Percentiles rank a stretch among this genome's conserved stretches.
Conservation (phyloP, 352 stramenopile genomes). For the Globisporangium rhizosaccharum region DNA sequence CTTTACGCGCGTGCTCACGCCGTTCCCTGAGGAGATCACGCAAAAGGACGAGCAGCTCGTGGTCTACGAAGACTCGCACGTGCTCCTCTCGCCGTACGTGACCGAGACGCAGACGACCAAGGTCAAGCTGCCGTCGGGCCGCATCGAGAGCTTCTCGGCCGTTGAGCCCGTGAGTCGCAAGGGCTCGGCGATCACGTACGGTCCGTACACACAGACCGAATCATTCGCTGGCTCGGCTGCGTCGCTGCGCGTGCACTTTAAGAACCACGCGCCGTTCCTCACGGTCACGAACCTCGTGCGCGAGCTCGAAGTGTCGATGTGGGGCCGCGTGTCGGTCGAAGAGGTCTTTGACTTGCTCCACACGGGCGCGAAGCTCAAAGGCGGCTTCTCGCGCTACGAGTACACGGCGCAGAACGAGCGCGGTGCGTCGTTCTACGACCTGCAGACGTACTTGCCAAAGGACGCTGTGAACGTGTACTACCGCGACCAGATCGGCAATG, state of each 20-base stretch:
- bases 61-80: conserved; percentile 59
- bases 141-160: conserved; percentile 65
- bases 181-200: conserved; percentile 71
- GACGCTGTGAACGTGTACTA: conserved; percentile 88
- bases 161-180: conserved; percentile 59
- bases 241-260: conserved; percentile 69
- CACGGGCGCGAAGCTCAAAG: conserved; percentile 80
- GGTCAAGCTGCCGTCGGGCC: conserved; percentile 73
- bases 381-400: conserved; percentile 84
- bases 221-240: conserved; percentile 30
- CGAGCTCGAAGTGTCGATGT: conserved; percentile 89
- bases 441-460: conserved; percentile 61
- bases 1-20: conserved; percentile 75
- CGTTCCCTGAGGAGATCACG: conserved; percentile 69
- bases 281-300: conserved; percentile 80
- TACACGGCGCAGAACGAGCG: conserved; percentile 61
- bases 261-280: conserved; percentile 84
- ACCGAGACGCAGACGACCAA: conserved; percentile 82
- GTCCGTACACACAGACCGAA: conserved; percentile 64
- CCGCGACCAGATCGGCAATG: conserved; percentile 88
- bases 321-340: conserved; percentile 83
- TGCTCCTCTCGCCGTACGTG: conserved; percentile 66
- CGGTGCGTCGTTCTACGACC: conserved; percentile 74
- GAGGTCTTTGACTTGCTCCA: conserved; percentile 86
- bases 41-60: conserved; percentile 86